Percentiles rank a stretch among this genome's conserved stretches.
These are phyloP conservation scores for Endocarpon pusillum DNA, from an alignment of 495 filamentous ascomycete species.

Conservation along the genomic window DNA sequence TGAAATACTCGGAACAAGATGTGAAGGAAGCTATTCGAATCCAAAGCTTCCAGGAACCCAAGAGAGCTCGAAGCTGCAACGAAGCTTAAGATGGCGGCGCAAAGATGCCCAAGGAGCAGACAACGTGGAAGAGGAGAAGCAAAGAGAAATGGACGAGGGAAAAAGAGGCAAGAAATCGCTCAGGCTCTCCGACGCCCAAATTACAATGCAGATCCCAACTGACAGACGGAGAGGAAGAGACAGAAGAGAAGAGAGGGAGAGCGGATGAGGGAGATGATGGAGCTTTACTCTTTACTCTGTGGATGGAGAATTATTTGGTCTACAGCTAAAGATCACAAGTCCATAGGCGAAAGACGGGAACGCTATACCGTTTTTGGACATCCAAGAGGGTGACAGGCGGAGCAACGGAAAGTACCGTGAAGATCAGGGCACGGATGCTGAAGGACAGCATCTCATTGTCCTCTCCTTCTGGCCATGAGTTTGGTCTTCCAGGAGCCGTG, in stretches of 20 bases:
- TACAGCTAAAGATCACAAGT: constrained; percentile 7
- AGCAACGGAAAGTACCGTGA: constrained; percentile 10
- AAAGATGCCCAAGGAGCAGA: constrained; percentile 2
- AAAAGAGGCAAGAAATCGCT: constrained; percentile 12
- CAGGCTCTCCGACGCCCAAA: constrained; percentile 11
- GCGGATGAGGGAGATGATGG: constrained; percentile 10
- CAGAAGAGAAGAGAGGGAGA: constrained; percentile 6
- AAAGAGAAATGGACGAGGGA: constrained; percentile 14
- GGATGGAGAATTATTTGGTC: no score
- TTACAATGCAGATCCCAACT: constrained; percentile 6
- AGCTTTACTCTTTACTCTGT: no score
- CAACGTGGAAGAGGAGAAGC: constrained; percentile 11
- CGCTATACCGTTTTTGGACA: neutral
- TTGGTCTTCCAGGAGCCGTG: neutral
- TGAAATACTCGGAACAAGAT: no score
- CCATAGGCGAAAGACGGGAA: constrained; percentile 13
- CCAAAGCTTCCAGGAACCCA: no score
- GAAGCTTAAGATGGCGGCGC: neutral
- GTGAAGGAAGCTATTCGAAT: no score
- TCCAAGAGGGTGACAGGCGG: neutral
- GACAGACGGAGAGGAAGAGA: constrained; percentile 8
- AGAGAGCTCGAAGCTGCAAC: no score
- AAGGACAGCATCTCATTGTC: constrained; percentile 25
- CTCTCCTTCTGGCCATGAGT: constrained; percentile 1
- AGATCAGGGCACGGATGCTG: constrained; percentile 13